These are phyloP conservation scores for Pseudogymnoascus sp. DNA, from an alignment of 2,329 filamentous ascomycete species.

Conservation along the genomic window DNA sequence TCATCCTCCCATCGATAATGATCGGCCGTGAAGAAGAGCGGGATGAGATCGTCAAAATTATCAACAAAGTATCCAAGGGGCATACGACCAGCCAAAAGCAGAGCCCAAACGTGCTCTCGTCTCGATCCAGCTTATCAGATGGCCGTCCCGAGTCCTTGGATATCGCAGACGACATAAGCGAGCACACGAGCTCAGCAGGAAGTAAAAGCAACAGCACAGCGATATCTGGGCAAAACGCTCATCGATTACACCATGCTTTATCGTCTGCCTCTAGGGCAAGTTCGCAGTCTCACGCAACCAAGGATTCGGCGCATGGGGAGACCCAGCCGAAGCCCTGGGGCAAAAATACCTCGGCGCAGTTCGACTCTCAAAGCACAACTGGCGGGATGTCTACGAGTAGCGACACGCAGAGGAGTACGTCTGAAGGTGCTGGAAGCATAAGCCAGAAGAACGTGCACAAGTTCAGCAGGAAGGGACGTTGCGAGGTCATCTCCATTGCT, in stretches of 20 bases:
- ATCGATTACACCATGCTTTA: not conserved
- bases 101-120: slow-evolving; percentile 40
- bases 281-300: not conserved
- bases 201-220: slow-evolving; percentile 26
- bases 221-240: not conserved
- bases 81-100: slow-evolving; percentile 43
- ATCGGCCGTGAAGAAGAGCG: slow-evolving; percentile 71
- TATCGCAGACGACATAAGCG: slow-evolving; percentile 47
- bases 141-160: slow-evolving; percentile 19
- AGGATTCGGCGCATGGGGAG: not conserved
- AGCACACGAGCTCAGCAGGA: slow-evolving; percentile 49
- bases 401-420: slow-evolving; percentile 11
- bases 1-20: slow-evolving; percentile 73
- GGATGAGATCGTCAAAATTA: slow-evolving; percentile 59
- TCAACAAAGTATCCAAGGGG: slow-evolving; percentile 65
- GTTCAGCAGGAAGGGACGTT: slow-evolving; percentile 52
- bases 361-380: not conserved
- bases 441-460: slow-evolving; percentile 31
- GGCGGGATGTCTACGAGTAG: slow-evolving; percentile 1
- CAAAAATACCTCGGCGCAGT: slow-evolving; percentile 5
- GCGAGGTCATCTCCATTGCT: slow-evolving; percentile 53
- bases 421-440: slow-evolving; percentile 25
- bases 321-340: not conserved
- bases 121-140: slow-evolving; percentile 44
- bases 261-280: not conserved